Percentiles rank a stretch among this genome's conserved stretches.
phyloP scores from a whole-genome alignment of 306 rosid species.

The Neltuma alba region DNA sequence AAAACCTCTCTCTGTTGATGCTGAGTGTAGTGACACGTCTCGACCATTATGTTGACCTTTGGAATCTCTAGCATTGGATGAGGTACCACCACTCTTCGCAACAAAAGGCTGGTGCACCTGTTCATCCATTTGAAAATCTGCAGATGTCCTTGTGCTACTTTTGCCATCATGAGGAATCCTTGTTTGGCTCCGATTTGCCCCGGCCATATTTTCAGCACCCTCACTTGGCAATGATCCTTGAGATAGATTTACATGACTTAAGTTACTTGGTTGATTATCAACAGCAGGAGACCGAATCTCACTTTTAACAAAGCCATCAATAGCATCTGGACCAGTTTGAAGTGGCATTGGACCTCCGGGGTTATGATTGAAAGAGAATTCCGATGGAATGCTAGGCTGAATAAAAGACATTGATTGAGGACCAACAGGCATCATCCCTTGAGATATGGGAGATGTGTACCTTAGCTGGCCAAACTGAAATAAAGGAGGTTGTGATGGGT shows the following conservation, averaged over 20 bases:
- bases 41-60: constrained; percentile 49
- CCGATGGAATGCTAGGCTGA: constrained; percentile 65
- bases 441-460: constrained; percentile 74
- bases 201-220: constrained; percentile 47
- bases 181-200: constrained; percentile 49
- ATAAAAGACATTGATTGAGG: constrained; percentile 78
- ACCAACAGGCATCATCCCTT: constrained; percentile 82
- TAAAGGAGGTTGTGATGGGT: constrained; percentile 78
- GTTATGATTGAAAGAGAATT: constrained; percentile 62
- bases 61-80: constrained; percentile 48
- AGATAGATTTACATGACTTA: constrained; percentile 51
- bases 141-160: constrained; percentile 45
- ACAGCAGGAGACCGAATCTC: constrained; percentile 45
- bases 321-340: constrained; percentile 59
- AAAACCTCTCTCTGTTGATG: constrained; percentile 53
- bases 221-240: constrained; percentile 51
- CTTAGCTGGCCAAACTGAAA: constrained; percentile 98
- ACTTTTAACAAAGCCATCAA: constrained; percentile 50
- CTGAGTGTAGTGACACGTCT: constrained; percentile 45
- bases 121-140: constrained; percentile 46
- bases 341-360: constrained; percentile 58
- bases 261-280: constrained; percentile 54
- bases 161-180: constrained; percentile 45
- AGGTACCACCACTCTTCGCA: constrained; percentile 41
- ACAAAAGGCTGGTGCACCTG: constrained; percentile 48